These are phyloP conservation scores for Aspergillus taichungensis DNA, from an alignment of 495 filamentous ascomycete genomes.

Conservation along the genomic window DNA sequence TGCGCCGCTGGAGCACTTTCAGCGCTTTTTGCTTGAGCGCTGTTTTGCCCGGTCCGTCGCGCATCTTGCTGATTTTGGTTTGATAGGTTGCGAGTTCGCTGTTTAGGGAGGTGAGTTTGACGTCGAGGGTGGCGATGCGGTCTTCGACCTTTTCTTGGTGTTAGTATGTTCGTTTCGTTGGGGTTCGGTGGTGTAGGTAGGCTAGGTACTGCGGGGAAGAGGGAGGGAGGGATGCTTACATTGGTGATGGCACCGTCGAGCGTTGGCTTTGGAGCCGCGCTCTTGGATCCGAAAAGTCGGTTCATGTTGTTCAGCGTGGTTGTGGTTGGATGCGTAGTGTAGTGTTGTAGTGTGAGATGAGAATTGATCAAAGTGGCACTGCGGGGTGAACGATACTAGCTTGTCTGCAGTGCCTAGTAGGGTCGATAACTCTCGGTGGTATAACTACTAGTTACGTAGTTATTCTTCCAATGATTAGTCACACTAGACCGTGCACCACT, in stretches of 20 bases:
- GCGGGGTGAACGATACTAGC: no score
- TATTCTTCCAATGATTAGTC: no score
- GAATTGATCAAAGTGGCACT: neutral
- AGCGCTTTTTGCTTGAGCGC: constrained; percentile 92
- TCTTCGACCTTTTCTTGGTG: constrained; percentile 64
- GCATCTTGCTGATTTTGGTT: constrained; percentile 81
- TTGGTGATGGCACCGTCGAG: constrained; percentile 79
- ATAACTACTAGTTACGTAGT: no score
- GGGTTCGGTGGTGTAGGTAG: no score
- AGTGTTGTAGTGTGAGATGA: neutral
- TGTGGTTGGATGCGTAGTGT: neutral
- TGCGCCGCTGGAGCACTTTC: constrained; percentile 91
- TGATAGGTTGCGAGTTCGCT: constrained; percentile 87
- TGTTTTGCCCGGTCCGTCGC: constrained; percentile 88
- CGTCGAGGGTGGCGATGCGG: constrained; percentile 82
- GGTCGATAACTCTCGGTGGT: no score
- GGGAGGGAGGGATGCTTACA: constrained; percentile 37
- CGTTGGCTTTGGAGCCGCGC: constrained; percentile 82
- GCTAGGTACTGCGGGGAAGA: no score
- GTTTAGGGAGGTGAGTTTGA: constrained; percentile 87
- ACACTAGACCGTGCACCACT: no score
- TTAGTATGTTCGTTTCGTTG: no score
- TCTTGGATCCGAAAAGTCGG: constrained; percentile 87
- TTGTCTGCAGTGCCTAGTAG: no score
- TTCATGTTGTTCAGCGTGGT: constrained; percentile 59